These are phyloP conservation scores for Scheffersomyces segobiensis DNA, from an alignment of 1,139 yeast species.

Conservation along the genomic window DNA sequence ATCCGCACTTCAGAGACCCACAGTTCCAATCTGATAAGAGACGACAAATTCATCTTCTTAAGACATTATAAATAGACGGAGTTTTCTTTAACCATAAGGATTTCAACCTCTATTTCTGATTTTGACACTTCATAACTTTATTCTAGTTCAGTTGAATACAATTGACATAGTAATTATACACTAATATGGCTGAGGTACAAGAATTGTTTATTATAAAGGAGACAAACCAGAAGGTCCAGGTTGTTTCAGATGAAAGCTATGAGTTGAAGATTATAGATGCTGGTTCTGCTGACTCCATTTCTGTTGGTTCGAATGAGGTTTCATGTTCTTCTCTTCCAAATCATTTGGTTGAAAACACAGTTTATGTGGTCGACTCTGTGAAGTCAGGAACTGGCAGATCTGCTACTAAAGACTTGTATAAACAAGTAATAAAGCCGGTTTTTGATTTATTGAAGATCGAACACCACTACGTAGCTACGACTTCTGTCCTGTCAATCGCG, in stretches of 20 bases:
- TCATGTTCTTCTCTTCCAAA: conserved; percentile 1
- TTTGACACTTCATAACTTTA: neutral
- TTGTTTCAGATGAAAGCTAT: neutral
- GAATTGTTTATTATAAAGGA: conserved; percentile 4
- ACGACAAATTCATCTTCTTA: neutral
- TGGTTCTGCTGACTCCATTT: neutral
- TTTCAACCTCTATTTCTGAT: neutral
- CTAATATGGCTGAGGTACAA: neutral
- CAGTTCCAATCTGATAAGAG: neutral
- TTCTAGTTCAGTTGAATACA: neutral
- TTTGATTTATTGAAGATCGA: conserved; percentile 34
- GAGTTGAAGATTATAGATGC: neutral
- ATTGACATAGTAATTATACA: neutral
- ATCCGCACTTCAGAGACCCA: neutral
- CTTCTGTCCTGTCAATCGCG: conserved; percentile 28
- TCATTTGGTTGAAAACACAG: conserved; percentile 7
- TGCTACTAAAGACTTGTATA: conserved; percentile 39
- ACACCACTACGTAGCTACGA: conserved; percentile 44
- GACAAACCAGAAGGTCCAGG: conserved; percentile 4
- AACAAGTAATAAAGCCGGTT: conserved; percentile 44
- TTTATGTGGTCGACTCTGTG: conserved; percentile 49
- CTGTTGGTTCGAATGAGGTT: neutral
- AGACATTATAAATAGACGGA: neutral
- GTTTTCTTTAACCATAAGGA: neutral
- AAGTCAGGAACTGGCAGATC: conserved; percentile 57